Evolutionary conservation across 257 asterid genomes (phyloP).

Genomic region (Lithospermum erythrorhizon): DNA sequence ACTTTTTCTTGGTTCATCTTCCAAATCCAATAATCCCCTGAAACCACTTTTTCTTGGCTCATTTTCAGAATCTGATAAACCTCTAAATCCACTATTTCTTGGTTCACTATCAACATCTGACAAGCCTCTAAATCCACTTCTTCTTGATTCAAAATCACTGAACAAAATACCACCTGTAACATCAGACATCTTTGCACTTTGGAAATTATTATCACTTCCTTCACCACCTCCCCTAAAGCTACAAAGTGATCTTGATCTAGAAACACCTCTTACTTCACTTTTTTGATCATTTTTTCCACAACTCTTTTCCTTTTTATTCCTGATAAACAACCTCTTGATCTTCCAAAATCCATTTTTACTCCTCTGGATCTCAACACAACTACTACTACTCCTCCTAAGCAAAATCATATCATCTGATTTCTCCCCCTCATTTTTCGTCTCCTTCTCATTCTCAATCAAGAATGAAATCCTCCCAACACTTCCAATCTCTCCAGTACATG

Average conservation of each 20-base stretch:
- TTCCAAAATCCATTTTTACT: slow-evolving; percentile 61
- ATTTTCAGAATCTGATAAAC: slow-evolving; percentile 8
- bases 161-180: slow-evolving; percentile 50
- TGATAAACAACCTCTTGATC: slow-evolving; percentile 58
- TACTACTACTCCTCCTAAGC: slow-evolving; percentile 63
- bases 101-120: slow-evolving; percentile 19
- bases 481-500: slow-evolving; percentile 54
- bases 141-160: slow-evolving; percentile 32
- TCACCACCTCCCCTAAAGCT: slow-evolving; percentile 56
- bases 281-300: slow-evolving; percentile 27
- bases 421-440: slow-evolving; percentile 21
- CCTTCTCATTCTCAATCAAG: slow-evolving; percentile 61
- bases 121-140: slow-evolving; percentile 16
- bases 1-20: slow-evolving; percentile 32
- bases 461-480: slow-evolving; percentile 75
- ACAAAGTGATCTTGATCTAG: slow-evolving; percentile 86
- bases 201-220: slow-evolving; percentile 38
- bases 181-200: slow-evolving; percentile 90
- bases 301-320: slow-evolving; percentile 30
- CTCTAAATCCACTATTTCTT: slow-evolving; percentile 23
- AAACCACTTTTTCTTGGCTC: slow-evolving; percentile 16
- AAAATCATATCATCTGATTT: slow-evolving; percentile 41
- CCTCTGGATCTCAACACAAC: slow-evolving; percentile 74
- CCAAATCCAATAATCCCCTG: slow-evolving; percentile 12
- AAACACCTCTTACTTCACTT: slow-evolving; percentile 53